Base-by-base conservation (phyloP, 345 rosid species). In the Zanthoxylum bungeanum region DNA sequence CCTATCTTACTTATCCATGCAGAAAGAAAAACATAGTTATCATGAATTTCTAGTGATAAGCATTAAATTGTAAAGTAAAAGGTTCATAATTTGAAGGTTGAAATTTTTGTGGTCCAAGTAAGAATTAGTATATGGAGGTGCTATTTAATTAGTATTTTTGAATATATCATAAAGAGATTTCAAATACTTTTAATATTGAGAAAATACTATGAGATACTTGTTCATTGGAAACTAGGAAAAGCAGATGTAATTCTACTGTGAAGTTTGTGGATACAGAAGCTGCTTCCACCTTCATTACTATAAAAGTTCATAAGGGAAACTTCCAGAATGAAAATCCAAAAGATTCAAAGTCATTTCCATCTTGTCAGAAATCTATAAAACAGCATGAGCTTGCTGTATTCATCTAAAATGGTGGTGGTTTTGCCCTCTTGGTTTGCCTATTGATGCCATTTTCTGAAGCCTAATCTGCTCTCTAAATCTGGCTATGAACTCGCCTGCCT, bases 351-450 rank as follows among this genome's bases (percentile, higher is more conserved):
- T 17, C 17, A 22, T 58, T 31, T 61, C 27, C 57, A 69, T 52
- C 47, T 50, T 68, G 49, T 55, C 68, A 63, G 60, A 73, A 36
- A 55, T 21, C 28, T 63, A 6, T 19, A 53, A 3, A 24, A 50
- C n/a, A 55, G 70, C 47, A 52, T 2, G 44, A 34, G 49, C 64
- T 42, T 51, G 24, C 4, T 22, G 63, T 65, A 52, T 28, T 84
- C 79, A 86, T 70, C 81, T 73, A 60, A 79, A 77, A 69, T 80
- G 52, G 36, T 76, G 80, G 73, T 65, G 17, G 27, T 84, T 84
- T 69, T n/a, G n/a, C n/a, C 78, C 76, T 21, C 89, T 83, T 81
- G 89, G 82, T 81, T 85, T 81, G 60, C 83, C 86, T n/a, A 80
- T 59, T 17, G 94, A 88, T n/a, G n/a, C n/a, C n/a, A n/a, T n/a